Evolutionary conservation across 257 asterid species (phyloP).

Genomic region (Asclepias syriaca): DNA sequence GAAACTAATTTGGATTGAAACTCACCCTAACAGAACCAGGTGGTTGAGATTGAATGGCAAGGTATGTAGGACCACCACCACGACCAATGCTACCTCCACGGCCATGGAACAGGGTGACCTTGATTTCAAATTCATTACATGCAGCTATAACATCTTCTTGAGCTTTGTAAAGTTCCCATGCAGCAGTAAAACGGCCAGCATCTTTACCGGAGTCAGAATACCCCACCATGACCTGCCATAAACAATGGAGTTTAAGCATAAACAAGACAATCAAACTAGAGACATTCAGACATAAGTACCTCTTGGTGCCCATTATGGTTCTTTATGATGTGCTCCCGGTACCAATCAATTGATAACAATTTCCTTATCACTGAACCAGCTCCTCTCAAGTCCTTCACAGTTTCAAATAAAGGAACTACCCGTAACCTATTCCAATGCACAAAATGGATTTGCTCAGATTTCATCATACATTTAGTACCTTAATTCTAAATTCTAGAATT

Average conservation of each 20-base stretch:
- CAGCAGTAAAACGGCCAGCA: constrained; percentile 95
- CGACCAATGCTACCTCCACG: constrained; percentile 99
- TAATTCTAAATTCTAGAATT: background rate
- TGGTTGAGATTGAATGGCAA: constrained; percentile 97
- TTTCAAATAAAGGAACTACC: constrained; percentile 94
- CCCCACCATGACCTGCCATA: constrained; percentile 92
- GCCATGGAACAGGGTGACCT: constrained; percentile 94
- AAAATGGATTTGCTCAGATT: constrained; percentile 12
- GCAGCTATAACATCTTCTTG: constrained; percentile 96
- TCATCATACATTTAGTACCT: background rate
- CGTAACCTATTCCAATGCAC: constrained; percentile 53
- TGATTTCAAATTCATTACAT: constrained; percentile 78
- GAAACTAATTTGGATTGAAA: constrained; percentile 11
- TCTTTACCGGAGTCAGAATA: constrained; percentile 98
- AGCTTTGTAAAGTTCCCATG: constrained; percentile 99
- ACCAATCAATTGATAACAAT: constrained; percentile 86
- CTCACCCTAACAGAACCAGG: constrained; percentile 98
- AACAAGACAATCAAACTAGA: background rate
- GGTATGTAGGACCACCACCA: constrained; percentile 95
- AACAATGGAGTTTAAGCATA: constrained; percentile 20
- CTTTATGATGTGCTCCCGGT: constrained; percentile 61
- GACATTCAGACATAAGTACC: constrained; percentile 32
- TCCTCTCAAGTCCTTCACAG: constrained; percentile 91
- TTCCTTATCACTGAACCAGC: constrained; percentile 88
- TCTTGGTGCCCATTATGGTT: constrained; percentile 96